Conservation (phyloP, 495 filamentous ascomycete genomes). For the Podospora appendiculata region DNA sequence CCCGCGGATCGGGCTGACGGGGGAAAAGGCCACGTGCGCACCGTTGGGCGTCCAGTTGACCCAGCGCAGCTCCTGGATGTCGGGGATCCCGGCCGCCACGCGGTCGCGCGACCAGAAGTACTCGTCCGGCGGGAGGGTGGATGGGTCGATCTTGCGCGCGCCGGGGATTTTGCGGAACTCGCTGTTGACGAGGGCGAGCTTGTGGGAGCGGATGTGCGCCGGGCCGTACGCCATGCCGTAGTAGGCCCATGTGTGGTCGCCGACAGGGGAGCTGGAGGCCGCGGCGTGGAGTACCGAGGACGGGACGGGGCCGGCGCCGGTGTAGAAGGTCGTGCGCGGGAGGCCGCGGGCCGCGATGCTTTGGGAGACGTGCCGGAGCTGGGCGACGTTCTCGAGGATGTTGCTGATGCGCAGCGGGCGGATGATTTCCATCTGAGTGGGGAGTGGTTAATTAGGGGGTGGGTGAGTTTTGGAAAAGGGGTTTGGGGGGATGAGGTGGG, state of each 20-base stretch:
- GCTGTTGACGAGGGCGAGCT: constrained; percentile 37
- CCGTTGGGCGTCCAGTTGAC: constrained; percentile 52
- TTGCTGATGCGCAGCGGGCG: constrained; percentile 41
- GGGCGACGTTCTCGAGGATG: constrained; percentile 50
- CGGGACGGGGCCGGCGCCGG: constrained; percentile 31
- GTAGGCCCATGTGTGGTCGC: constrained; percentile 45
- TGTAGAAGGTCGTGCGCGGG: constrained; percentile 37
- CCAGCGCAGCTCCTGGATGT: constrained; percentile 45
- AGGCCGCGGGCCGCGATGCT: constrained; percentile 35
- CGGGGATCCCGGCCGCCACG: constrained; percentile 35
- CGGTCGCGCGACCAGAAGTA: constrained; percentile 26
- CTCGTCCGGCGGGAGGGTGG: constrained; percentile 22
- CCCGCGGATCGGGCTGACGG: constrained; percentile 45
- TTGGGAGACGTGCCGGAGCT: constrained; percentile 46
- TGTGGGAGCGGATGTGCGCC: constrained; percentile 30
- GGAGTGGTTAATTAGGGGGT: not conserved
- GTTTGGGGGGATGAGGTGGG: too few relatives aligned
- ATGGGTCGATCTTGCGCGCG: constrained; percentile 39
- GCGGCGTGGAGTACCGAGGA: constrained; percentile 26
- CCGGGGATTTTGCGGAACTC: constrained; percentile 38
- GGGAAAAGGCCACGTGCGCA: constrained; percentile 49
- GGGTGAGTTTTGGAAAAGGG: not conserved
- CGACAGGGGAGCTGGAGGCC: constrained; percentile 29
- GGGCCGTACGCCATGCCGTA: constrained; percentile 49
- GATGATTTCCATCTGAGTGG: constrained; percentile 35